These are phyloP conservation scores for Xylaria sp. DNA, from an alignment of 2,329 filamentous ascomycete genomes.

Conservation along the genomic window DNA sequence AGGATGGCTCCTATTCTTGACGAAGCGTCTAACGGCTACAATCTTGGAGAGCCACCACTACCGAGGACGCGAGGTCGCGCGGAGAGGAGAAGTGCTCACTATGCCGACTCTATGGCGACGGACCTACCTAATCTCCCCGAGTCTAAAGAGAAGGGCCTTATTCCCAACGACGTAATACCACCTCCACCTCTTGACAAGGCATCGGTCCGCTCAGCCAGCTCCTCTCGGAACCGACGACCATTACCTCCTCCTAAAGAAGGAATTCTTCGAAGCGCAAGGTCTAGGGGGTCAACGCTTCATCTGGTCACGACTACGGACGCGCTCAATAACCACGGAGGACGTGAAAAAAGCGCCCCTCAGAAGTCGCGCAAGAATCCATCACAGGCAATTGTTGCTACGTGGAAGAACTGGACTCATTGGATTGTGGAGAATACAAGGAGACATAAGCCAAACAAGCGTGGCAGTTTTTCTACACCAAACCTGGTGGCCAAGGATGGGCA, in stretches of 20 bases:
- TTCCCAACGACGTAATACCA: conserved; percentile 60
- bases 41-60: conserved; percentile 59
- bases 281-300: conserved; percentile 86
- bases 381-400: conserved; percentile 68
- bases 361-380: conserved; percentile 68
- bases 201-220: conserved; percentile 78
- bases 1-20: conserved; percentile 80
- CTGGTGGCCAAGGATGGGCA: conserved; percentile 62
- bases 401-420: conserved; percentile 74
- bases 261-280: conserved; percentile 72
- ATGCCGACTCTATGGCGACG: conserved; percentile 71
- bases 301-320: conserved; percentile 76
- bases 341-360: conserved; percentile 49
- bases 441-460: conserved; percentile 61
- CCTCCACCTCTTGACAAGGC: conserved; percentile 84
- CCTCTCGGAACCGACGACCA: conserved; percentile 79
- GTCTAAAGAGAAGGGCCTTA: conserved; percentile 57
- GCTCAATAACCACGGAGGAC: conserved; percentile 52
- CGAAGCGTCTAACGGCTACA: conserved; percentile 73
- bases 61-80: conserved; percentile 80
- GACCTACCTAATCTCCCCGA: conserved; percentile 85
- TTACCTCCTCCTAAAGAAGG: conserved; percentile 89
- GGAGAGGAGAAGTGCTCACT: conserved; percentile 77
- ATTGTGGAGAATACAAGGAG: conserved; percentile 68
- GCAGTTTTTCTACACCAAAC: conserved; percentile 70